Evolutionary conservation across 192 early-diverging fungal genomes (phyloP), one percentile per base, ranked within the genome.

Genomic region (Fimicolochytrium jonesii): DNA sequence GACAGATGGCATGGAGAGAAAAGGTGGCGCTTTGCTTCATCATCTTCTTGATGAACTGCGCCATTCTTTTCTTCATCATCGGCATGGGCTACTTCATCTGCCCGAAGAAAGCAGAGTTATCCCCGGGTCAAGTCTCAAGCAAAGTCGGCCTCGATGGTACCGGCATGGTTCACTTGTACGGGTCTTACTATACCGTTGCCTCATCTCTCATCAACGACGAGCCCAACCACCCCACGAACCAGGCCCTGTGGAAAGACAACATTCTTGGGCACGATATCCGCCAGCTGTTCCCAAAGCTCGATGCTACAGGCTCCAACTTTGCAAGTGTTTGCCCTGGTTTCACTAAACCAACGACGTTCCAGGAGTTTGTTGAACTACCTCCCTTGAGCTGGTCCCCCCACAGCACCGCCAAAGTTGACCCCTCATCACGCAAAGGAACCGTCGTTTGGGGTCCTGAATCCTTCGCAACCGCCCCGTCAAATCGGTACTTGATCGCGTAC

Each of bases 1-100:
- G 92, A 55, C 89, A 87, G 45, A 87, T 95, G 72, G 97, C 97
- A 4, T 99, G 97, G 97, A 83, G 97, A 51, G 97, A 99, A 67
- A 98, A 99, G 71, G 77, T 99, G 7, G 88, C 97, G 1, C 82
- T 99, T 22, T 93, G 91, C 66, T 55, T 95, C 60, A 67, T 98
- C 47, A 93, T 99, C 49, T 78, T 90, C 25, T 79, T 92, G 43
- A 78, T 93, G 70, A 93, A 90, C 18, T 76, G 64, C 15, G 69
- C 88, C 66, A 85, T 94, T 44, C 77, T 97, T 34, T 94, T 95
- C 72, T 88, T 93, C 65, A 90, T 84, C 54, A 56, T 83, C 20
- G 82, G 75, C 17, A 50, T 81, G 25, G 78, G 82, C 22, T 72
- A 83, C 55, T 44, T 94, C 10, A 77, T 97, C 55, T 97, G 94